Conservation (phyloP, 2,329 filamentous ascomycete species). For the Aquanectria penicillioides region DNA sequence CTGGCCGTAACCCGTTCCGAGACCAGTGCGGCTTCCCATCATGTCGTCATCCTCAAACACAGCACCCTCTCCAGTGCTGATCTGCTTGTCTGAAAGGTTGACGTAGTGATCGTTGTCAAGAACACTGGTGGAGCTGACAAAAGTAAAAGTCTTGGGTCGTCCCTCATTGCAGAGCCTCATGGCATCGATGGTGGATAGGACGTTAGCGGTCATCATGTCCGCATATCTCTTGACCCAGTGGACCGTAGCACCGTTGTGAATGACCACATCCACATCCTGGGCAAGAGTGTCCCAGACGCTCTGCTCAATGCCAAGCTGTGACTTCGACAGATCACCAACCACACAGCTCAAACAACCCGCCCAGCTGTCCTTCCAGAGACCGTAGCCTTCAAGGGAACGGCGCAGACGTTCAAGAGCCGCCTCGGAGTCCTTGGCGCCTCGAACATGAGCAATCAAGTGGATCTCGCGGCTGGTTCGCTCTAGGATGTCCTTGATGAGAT, state of each 20-base stretch:
- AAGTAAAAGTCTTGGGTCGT: conserved; percentile 80
- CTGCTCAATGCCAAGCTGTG: conserved; percentile 76
- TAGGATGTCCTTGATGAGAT: conserved; percentile 80
- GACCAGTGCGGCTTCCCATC: conserved; percentile 76
- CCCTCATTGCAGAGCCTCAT: conserved; percentile 80
- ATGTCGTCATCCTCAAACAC: conserved; percentile 84
- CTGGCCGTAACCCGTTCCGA: conserved; percentile 90
- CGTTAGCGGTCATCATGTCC: conserved; percentile 77
- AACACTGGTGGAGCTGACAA: conserved; percentile 80
- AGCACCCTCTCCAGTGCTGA: conserved; percentile 66
- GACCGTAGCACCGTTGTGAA: conserved; percentile 85
- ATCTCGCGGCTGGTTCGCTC: conserved; percentile 17
- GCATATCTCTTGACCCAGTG: conserved; percentile 87
- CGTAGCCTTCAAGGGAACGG: conserved; percentile 77
- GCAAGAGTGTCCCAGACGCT: conserved; percentile 72
- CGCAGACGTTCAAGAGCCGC: conserved; percentile 72
- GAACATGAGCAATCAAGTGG: conserved; percentile 77
- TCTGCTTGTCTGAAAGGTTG: conserved; percentile 67
- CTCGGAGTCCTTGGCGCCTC: conserved; percentile 68
- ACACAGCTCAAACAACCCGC: conserved; percentile 71
- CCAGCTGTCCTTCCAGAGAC: conserved; percentile 81
- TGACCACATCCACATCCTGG: conserved; percentile 74
- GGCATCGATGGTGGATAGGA: conserved; percentile 79
- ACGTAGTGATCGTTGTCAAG: conserved; percentile 87
- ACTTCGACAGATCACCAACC: conserved; percentile 78